phyloP scores from a whole-genome alignment of 306 rosid genomes.

The Begonia fuchsioides region DNA sequence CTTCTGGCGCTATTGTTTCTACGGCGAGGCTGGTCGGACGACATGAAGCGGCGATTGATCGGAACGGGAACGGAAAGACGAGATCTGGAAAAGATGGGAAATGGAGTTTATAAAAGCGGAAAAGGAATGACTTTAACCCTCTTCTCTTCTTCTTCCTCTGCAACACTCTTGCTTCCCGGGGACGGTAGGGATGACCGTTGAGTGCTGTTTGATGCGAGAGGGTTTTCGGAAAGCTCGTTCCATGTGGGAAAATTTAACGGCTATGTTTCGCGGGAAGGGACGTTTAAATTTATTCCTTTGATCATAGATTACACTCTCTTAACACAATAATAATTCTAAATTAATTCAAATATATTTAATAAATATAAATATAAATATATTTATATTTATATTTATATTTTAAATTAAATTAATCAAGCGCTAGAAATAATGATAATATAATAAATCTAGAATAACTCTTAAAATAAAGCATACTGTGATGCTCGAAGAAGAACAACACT shows the following conservation, averaged over 20 bases:
- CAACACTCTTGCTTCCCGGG: background rate
- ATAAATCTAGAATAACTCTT: too few species aligned
- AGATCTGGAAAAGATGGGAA: background rate
- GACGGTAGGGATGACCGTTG: conserved; percentile 11
- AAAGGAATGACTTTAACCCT: conserved; percentile 13
- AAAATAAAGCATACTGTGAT: too few species aligned
- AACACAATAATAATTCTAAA: too few species aligned
- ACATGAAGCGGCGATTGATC: background rate
- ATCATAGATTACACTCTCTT: too few species aligned
- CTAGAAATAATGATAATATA: too few species aligned
- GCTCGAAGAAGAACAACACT: too few species aligned
- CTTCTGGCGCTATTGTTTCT: conserved; percentile 6
- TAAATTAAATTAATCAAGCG: too few species aligned
- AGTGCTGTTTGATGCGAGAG: background rate
- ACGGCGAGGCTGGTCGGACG: background rate
- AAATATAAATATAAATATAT: too few species aligned
- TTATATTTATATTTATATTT: too few species aligned
- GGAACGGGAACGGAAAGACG: too few species aligned
- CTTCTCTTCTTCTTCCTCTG: background rate
- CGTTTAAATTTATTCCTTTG: background rate
- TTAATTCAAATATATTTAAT: too few species aligned
- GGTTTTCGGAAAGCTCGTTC: background rate
- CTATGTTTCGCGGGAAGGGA: background rate
- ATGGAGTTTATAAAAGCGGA: background rate
- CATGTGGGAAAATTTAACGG: conserved; percentile 2